phyloP scores from a whole-genome alignment of 768 basidiomycete species.

The Psilocybe subaeruginosa region DNA sequence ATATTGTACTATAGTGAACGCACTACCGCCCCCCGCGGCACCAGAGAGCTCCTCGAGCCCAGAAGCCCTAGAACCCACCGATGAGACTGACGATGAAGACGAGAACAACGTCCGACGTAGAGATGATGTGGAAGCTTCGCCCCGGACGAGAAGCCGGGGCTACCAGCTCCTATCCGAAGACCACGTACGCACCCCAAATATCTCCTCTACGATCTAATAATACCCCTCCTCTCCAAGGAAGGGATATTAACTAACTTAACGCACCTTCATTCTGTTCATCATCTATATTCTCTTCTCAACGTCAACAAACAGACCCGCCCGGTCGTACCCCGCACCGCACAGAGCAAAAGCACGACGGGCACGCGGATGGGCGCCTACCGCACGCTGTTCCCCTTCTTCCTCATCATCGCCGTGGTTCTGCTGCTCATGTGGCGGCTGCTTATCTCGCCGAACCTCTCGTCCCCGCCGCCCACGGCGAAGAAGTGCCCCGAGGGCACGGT shows the following conservation, averaged over 20 bases:
- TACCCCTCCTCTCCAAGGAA: not conserved
- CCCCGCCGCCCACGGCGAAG: slow-evolving; percentile 21
- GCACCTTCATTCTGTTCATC: not conserved
- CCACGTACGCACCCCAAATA: slow-evolving; percentile 39
- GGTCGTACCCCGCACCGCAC: slow-evolving; percentile 25
- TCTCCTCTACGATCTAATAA: not conserved
- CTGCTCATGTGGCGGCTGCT: slow-evolving; percentile 68
- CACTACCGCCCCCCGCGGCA: slow-evolving; percentile 29
- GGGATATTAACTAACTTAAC: not conserved
- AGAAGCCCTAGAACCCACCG: slow-evolving; percentile 3
- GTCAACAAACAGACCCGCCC: slow-evolving; percentile 17
- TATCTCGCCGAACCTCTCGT: slow-evolving; percentile 41
- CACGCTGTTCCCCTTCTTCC: slow-evolving; percentile 73
- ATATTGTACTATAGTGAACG: slow-evolving; percentile 13
- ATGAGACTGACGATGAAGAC: slow-evolving; percentile 9
- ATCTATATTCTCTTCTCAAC: not conserved
- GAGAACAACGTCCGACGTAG: slow-evolving; percentile 14
- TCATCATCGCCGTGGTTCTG: slow-evolving; percentile 64
- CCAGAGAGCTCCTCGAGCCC: not conserved
- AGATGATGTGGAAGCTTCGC: slow-evolving; percentile 58
- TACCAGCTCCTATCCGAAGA: slow-evolving; percentile 59
- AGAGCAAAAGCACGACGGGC: slow-evolving; percentile 27
- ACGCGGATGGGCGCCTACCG: slow-evolving; percentile 44
- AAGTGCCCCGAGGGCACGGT: slow-evolving; percentile 45
- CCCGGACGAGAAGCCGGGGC: slow-evolving; percentile 49